Conservation (phyloP, 2,329 filamentous ascomycete genomes). For the Sporothrix pseudoabietina region DNA sequence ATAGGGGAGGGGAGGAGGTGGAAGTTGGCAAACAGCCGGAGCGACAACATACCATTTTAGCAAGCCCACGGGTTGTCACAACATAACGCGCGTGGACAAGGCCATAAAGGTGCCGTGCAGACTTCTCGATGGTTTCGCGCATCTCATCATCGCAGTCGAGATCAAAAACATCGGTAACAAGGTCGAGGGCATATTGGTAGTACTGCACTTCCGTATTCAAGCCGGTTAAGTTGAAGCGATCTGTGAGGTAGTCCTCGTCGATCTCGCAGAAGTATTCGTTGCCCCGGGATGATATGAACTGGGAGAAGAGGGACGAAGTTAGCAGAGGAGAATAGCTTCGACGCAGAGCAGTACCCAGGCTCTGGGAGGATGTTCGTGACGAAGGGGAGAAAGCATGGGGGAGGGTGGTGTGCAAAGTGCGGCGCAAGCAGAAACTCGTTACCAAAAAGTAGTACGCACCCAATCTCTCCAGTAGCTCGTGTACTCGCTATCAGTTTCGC, state of each 20-base stretch:
- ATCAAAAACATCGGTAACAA: slow-evolving; percentile 97
- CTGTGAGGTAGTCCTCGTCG: slow-evolving; percentile 96
- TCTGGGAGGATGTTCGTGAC: neutral
- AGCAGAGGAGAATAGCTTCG: slow-evolving; percentile 18
- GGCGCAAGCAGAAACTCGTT: neutral
- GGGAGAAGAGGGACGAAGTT: neutral
- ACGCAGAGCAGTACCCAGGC: neutral
- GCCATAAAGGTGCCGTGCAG: slow-evolving; percentile 90
- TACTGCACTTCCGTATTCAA: slow-evolving; percentile 97
- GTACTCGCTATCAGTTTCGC: slow-evolving; percentile 97
- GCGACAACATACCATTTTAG: slow-evolving; percentile 75
- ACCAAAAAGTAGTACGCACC: slow-evolving; percentile 62
- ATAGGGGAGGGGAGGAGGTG: too few relatives aligned
- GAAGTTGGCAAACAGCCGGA: neutral
- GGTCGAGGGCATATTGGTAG: slow-evolving; percentile 96
- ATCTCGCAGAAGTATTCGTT: slow-evolving; percentile 99
- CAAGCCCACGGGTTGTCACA: slow-evolving; percentile 87
- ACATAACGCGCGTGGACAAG: slow-evolving; percentile 96
- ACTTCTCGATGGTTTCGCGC: slow-evolving; percentile 97
- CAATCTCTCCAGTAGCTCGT: slow-evolving; percentile 99
- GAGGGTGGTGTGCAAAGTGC: neutral
- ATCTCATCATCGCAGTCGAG: slow-evolving; percentile 98
- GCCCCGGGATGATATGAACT: slow-evolving; percentile 97
- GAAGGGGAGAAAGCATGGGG: neutral
- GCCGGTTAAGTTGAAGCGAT: slow-evolving; percentile 96